Base-by-base conservation (phyloP, 148 eudicot genomes). In the Mesembryanthemum crystallinum region DNA sequence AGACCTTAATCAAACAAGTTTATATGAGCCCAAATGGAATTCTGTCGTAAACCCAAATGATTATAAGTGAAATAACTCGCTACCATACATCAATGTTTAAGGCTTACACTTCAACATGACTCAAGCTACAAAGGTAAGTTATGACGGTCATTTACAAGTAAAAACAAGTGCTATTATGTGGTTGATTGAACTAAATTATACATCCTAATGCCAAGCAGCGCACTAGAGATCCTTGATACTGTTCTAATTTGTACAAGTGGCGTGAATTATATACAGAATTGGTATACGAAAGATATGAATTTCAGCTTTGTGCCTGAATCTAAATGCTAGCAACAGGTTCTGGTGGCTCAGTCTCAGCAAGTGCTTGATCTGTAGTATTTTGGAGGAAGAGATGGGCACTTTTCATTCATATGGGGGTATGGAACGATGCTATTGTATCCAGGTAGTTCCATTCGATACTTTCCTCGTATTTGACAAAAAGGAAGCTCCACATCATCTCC, bases 361-460 rank as follows among this genome's bases (percentile, higher is more conserved):
- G 76, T 73, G 32, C 60, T 55, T 25, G 94, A 75, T 81, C 97
- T 87, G 72, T 64, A 58, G 72, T 95, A 95, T 42, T 85, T 79
- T 14, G 99, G 97, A 18, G 99, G 96, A 77, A 95, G 78, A 33
- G 97, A 89, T 11, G 96, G 96, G 71, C 99, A 95, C 73, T 54
- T 88, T 77, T 95, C 97, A 72, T 89, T 91, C 97, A 95, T 92
- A 78, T 88, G 91, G 21, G 91, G 75, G 79, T 95, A 92, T 1
- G 86, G 94, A 47, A 89, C 90, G 76, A 95, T 74, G 6, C 90
- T 84, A 76, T 95, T 95, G 87, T 88, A 92, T 60, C 79, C 94
- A 0, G 99, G 99, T 78, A 92, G 76, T 74, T 96, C 98, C 99
- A 96, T 95, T 61, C 90, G 80, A 67, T 92, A 96, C 77, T 83